Base-by-base conservation (phyloP, 192 early-diverging fungal genomes). In the Cladochytrium replicatum region DNA sequence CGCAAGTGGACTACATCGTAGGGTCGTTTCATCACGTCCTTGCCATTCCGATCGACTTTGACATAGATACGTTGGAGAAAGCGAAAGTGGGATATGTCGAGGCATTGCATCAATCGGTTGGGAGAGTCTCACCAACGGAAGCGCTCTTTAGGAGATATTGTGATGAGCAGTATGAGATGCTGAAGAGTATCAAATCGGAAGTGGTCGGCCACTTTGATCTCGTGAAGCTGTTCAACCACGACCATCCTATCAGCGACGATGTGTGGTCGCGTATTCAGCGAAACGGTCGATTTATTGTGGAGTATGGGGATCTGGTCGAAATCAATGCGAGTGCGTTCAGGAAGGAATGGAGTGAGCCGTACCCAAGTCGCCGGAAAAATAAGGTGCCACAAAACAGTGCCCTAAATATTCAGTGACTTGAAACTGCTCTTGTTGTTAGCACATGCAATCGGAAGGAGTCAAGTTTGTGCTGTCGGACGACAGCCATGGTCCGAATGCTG, bases 131-230 rank as follows among this genome's bases (percentile, higher is more conserved):
- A 29, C 55, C 2, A 19, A 28, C 60, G 50, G 58, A 61, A 44
- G 62, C 45, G 19, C 49, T 94, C 55, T 97, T 87, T 54, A 46
- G 49, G 23, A 55, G 62, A 0, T 99, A 95, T 57, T 99, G 93
- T 81, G 88, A 99, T 57, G 70, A 70, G 19, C 95, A 99, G 62
- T 82, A 71, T 38, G 68, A 78, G 5, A 71, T 97, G 73, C 51
- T 99, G 2, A 53, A 61, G 6, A 63, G 48, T 15, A 51, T 94
- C 23, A 58, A 87, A 49, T 89, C 95, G 1, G 68, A 74, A 9
- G 84, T 97, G 0, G 68, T 98, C n/a, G 95, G 91, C 0, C 95
- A 99, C 63, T 92, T 99, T 68, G 95, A 99, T 58, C 66, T 99
- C 41, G 73, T 95, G 2, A 75, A 89, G 17, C 85, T 94, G 24